Base-by-base conservation (phyloP, 352 stramenopile genomes). In the Achlya hypogyna region DNA sequence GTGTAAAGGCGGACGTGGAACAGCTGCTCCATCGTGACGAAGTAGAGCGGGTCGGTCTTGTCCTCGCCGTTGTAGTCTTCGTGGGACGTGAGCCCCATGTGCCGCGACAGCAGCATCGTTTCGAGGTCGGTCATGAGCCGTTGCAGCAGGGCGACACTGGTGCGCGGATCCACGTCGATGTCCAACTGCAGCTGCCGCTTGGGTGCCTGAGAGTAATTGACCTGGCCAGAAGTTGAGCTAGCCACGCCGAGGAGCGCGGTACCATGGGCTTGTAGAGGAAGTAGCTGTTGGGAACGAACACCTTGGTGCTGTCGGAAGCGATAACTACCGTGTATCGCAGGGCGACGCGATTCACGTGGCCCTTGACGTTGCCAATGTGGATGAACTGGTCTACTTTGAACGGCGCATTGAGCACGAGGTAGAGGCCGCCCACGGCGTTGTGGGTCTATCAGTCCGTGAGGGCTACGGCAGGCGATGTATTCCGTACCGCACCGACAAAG, bases 201-300 rank as follows among this genome's bases (percentile, higher is more conserved):
- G 1, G 86, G 86, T 0, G 84, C 82, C 62, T 93, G 83, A 49
- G 84, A 88, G 63, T 84, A 95, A 63, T 95, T 95, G 32, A 95
- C 60, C 60, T 67, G 45, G 43, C n/a, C 12, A 10, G 6, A 58
- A 34, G 43, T 23, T 23, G 27, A 16, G 56, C 10, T 27, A 23
- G 22, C 18, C 16, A 8, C 5, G 16, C n/a, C 5, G 18, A 52
- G 3, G n/a, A 63, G 32, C 12, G 2, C 4, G 5, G 12, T 38
- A 67, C 79, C 86, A 95, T 93, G 27, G 84, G 86, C 53, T 92
- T 92, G 79, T 91, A 95, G n/a, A 95, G 71, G 59, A 95, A 95
- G 66, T 91, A 93, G 63, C 84, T 93, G 20, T 56, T 56, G 28
- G 63, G 63, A 23, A 95, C 77, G 64, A 85, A 93, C 20, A 91